phyloP scores from a whole-genome alignment of 257 asterid genomes.

The Anisodus tanguticus region DNA sequence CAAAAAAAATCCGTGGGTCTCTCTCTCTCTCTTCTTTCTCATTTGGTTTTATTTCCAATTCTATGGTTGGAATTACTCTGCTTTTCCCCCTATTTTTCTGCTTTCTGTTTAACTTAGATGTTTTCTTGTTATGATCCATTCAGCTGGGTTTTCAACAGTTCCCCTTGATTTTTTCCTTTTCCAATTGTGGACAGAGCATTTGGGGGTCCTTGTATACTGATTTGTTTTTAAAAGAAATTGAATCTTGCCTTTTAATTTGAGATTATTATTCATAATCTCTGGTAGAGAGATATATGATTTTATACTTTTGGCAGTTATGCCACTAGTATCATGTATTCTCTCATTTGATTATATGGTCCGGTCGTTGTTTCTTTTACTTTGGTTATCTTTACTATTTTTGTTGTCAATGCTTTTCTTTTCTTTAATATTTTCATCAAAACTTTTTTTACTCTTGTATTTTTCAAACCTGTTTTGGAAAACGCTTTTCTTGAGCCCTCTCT shows the following conservation, averaged over 20 bases:
- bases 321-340: background rate
- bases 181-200: background rate
- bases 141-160: background rate
- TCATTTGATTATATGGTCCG: background rate
- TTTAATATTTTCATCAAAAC: too few relatives aligned
- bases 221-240: background rate
- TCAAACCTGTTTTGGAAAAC: too few relatives aligned
- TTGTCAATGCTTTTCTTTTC: too few relatives aligned
- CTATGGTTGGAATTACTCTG: background rate
- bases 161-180: background rate
- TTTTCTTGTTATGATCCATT: background rate
- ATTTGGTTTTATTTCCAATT: background rate
- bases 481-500: too few relatives aligned
- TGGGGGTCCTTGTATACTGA: background rate
- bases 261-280: constrained; percentile 1
- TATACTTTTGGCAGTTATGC: background rate
- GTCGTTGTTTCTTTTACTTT: too few relatives aligned
- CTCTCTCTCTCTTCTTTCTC: background rate
- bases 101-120: background rate
- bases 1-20: background rate
- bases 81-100: background rate
- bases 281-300: background rate
- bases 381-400: too few relatives aligned
- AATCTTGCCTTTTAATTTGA: background rate
- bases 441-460: too few relatives aligned